Evolutionary conservation across 2,329 filamentous ascomycete genomes (phyloP), one percentile per base, ranked within the genome.

Genomic region (Colletotrichum cereale): DNA sequence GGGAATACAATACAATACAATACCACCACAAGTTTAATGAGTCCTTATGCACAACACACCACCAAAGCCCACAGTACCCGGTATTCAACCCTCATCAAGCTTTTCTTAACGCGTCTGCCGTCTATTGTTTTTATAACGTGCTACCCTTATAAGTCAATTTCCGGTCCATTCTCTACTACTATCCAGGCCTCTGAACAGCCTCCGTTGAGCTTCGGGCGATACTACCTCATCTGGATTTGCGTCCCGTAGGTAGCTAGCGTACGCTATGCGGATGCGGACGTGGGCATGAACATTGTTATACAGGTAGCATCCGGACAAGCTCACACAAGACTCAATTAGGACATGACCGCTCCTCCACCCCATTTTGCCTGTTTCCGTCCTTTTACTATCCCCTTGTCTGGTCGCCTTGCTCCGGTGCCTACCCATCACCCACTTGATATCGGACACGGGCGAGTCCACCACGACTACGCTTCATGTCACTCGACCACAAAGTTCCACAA

Each of bases 1-100:
- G 34, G 16, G 56, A 47, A 38, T 52, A n/a, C n/a, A n/a, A n/a
- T n/a, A n/a, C n/a, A n/a, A 34, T 8, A 34, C 8, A 8, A 8
- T 4, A 21, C 44, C 16, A 18, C 2, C 10, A 29, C 26, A 26
- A 48, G 66, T 72, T 63, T 58, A 72, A 72, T 64, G 69, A 72
- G 29, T 21, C 26, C 55, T 71, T 47, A 72, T 72, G 69, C 69
- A 47, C 44, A 34, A 24, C 38, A 26, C 21, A 24, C 42, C 14
- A 21, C 16, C 26, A 36, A 58, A n/a, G 48, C 34, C 24, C 36
- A 24, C 55, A 24, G 31, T 16, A 29, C n/a, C n/a, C n/a, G n/a
- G n/a, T n/a, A 42, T 11, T 5, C 4, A 52, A 14, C n/a, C 38
- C 14, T 36, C 40, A 38, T 38, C 24, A 44, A 36, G 42, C 31